A percentile compares a stretch with the other conserved stretches of the same genome.
Conservation (phyloP, 768 basidiomycete species). For the Xerocomellus chrysenteron region DNA sequence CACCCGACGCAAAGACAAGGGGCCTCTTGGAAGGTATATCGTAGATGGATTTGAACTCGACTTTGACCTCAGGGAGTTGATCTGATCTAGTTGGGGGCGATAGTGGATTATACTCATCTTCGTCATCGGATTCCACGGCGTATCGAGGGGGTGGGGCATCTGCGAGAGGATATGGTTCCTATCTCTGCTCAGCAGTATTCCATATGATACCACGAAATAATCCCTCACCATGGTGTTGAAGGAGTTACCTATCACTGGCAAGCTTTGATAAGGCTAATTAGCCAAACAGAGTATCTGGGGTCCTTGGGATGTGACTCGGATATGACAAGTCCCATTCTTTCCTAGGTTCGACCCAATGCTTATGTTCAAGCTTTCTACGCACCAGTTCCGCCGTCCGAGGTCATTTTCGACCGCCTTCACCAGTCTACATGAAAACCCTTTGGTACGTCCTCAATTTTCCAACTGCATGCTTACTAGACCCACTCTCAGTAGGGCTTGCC, state of each 20-base stretch:
- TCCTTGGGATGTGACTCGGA: neutral
- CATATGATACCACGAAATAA: neutral
- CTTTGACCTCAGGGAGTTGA: slow-evolving; percentile 19
- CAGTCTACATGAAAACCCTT: slow-evolving; percentile 52
- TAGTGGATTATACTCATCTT: slow-evolving; percentile 56
- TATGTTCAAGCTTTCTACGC: slow-evolving; percentile 11
- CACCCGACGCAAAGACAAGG: slow-evolving; percentile 48
- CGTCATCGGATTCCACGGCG: slow-evolving; percentile 67
- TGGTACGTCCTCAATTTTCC: slow-evolving; percentile 38
- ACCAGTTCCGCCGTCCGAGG: slow-evolving; percentile 1
- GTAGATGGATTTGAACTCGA: slow-evolving; percentile 41
- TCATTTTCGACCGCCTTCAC: slow-evolving; percentile 16
- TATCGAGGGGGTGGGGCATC: slow-evolving; percentile 59
- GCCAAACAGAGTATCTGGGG: slow-evolving; percentile 7
- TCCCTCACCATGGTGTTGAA: slow-evolving; percentile 14
- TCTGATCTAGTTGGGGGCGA: slow-evolving; percentile 9
- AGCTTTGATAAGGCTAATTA: too few species aligned
- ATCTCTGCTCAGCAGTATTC: neutral
- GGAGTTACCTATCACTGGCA: neutral
- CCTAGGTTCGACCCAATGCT: too few species aligned
- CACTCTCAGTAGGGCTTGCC: slow-evolving; percentile 35
- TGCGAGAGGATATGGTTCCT: slow-evolving; percentile 57
- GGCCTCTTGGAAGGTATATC: slow-evolving; percentile 22
- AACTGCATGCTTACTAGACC: slow-evolving; percentile 8
- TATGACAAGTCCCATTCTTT: neutral